Conservation (phyloP, 2,329 filamentous ascomycete genomes). For the Escovopsis sp. region DNA sequence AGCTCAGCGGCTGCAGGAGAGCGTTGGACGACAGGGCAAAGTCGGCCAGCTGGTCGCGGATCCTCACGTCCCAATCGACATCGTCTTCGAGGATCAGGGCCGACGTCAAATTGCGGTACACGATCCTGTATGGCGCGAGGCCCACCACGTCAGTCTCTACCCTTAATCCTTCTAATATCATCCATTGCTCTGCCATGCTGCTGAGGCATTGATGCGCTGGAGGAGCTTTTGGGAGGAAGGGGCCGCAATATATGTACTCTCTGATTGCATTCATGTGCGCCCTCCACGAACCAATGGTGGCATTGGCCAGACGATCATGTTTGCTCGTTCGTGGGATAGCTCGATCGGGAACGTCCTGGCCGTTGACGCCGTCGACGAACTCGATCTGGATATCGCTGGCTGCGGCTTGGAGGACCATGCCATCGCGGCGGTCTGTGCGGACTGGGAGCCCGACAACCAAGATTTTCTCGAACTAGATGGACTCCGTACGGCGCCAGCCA, state of each 20-base stretch:
- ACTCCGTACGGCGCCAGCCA: background rate
- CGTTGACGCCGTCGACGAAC: constrained; percentile 31
- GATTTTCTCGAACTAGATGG: constrained; percentile 28
- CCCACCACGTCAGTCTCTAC: no score
- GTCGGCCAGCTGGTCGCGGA: constrained; percentile 13
- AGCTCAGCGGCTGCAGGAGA: background rate
- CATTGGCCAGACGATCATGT: constrained; percentile 13
- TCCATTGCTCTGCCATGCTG: no score
- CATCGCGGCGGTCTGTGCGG: constrained; percentile 34
- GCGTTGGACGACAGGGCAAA: constrained; percentile 3
- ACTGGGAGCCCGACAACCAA: constrained; percentile 35
- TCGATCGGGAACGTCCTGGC: constrained; percentile 21
- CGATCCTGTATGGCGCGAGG: constrained; percentile 10
- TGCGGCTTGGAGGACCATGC: constrained; percentile 30
- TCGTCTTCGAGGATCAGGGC: constrained; percentile 31
- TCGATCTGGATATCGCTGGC: constrained; percentile 29
- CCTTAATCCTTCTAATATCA: no score
- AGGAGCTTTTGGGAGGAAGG: background rate
- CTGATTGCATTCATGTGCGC: constrained; percentile 23
- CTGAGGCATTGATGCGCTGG: no score
- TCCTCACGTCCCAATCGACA: constrained; percentile 27
- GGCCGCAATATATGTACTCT: constrained; percentile 8
- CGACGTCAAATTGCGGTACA: constrained; percentile 18
- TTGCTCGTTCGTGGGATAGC: constrained; percentile 18
- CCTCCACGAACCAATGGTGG: constrained; percentile 27